Evolutionary conservation across 331 rosid species (phyloP), one percentile per base, ranked within the genome.

Genomic region (Acacia concinna): DNA sequence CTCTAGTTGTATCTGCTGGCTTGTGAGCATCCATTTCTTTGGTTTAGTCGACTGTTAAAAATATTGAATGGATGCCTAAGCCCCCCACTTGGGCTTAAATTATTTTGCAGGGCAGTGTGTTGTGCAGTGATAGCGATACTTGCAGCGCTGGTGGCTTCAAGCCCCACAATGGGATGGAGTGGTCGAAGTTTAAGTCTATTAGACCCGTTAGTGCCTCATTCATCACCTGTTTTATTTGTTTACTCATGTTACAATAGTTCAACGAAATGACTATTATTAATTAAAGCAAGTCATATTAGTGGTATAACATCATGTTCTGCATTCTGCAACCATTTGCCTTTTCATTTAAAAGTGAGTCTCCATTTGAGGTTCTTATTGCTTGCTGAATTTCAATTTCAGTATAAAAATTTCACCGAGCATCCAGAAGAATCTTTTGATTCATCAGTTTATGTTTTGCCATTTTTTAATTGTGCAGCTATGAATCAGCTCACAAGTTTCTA

Each of bases 161-260:
- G 99, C 85, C 99, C 99, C 37, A 95, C 99, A 28, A 91, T 46
- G 88, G 99, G 99, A 75, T 95, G 99, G 99, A 95, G 99, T 86
- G 99, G 99, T 66, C 85, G 99, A 81, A 95, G 99, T 88, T 89
- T 95, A 81, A 95, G 98, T 88, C 89, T 95, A 28, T 88, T 95
- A 77, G 99, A 93, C 78, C 98, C 99, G 99, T 95, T 77, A 87
- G 95, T 82, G 77, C 74, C 78, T 57, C 75, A 71, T 81, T 86
- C 68, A 25, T 71, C 30, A 67, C 76, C 78, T 68, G 59, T 59
- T 57, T 27, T 60, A 32, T 62, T 86, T 78, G 12, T 82, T 79
- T 64, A 44, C 56, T 74, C 82, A 66, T 30, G 35, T 17, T 49
- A 41, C 69, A 77, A 32, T 72, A 76, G 65, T 79, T 74, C 44